Conservation (phyloP, 139 green algal species). For the Haematococcus sp. region DNA sequence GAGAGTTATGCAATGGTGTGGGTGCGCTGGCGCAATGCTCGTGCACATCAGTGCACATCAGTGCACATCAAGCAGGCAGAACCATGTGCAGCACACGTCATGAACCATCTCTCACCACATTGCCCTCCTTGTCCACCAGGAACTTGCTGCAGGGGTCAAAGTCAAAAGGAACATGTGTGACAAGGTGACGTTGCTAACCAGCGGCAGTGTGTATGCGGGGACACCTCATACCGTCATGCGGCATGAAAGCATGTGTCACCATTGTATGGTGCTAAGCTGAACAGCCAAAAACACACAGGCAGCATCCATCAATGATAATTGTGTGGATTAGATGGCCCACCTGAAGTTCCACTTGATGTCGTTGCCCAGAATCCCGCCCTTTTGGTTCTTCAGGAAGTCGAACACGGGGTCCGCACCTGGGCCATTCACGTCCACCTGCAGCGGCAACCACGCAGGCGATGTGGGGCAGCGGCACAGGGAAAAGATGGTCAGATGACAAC, state of each 20-base stretch:
- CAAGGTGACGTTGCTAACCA: neutral
- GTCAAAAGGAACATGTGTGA: neutral
- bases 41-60: neutral
- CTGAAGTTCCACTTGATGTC: conserved; percentile 75
- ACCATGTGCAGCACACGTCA: neutral
- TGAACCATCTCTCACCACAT: conserved; percentile 23
- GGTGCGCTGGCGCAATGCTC: neutral
- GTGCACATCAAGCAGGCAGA: neutral
- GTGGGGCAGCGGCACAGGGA: too few species aligned
- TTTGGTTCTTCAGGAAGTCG: conserved; percentile 59
- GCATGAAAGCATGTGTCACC: too few species aligned
- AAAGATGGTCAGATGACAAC: conserved; percentile 29
- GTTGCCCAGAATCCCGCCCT: conserved; percentile 54
- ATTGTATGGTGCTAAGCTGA: too few species aligned
- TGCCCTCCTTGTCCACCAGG: conserved; percentile 51
- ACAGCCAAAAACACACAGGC: neutral
- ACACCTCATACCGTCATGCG: too few species aligned
- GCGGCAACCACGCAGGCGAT: conserved; percentile 18
- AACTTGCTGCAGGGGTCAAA: conserved; percentile 42
- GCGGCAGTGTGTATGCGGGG: neutral
- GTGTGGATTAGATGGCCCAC: too few species aligned
- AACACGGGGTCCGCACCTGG: conserved; percentile 46
- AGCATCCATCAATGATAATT: too few species aligned
- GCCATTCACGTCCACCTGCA: conserved; percentile 27
- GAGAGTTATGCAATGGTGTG: neutral